These are phyloP conservation scores for Annulohypoxylon maeteangense DNA, from an alignment of 495 filamentous ascomycete genomes.

Conservation along the genomic window DNA sequence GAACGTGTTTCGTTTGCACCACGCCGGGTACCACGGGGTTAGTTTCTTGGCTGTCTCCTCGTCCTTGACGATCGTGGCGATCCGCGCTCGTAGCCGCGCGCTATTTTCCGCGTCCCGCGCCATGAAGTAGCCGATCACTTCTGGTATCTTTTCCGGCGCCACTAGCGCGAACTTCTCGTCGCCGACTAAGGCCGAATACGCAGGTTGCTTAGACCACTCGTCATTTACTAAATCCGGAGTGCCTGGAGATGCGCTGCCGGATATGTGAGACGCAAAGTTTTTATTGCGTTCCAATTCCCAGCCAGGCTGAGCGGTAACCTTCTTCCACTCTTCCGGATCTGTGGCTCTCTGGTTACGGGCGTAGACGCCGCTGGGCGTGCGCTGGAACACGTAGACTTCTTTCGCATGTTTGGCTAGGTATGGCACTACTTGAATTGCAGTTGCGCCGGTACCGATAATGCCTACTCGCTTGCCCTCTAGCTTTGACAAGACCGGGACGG, in stretches of 20 bases:
- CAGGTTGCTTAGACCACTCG: constrained; percentile 51
- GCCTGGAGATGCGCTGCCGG: constrained; percentile 37
- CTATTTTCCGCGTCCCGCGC: constrained; percentile 38
- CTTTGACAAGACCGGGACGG: constrained; percentile 51
- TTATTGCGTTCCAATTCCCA: constrained; percentile 58
- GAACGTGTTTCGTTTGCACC: constrained; percentile 61
- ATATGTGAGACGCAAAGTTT: constrained; percentile 51
- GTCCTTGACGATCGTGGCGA: constrained; percentile 56
- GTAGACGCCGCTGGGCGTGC: constrained; percentile 64
- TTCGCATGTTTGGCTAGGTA: constrained; percentile 61
- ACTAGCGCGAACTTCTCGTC: constrained; percentile 41
- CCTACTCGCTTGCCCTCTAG: constrained; percentile 63
- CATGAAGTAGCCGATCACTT: constrained; percentile 48
- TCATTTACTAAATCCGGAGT: constrained; percentile 54
- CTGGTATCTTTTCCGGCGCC: constrained; percentile 50
- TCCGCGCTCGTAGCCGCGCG: constrained; percentile 49
- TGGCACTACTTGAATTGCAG: constrained; percentile 64
- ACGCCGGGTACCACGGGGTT: constrained; percentile 57
- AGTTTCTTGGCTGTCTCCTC: constrained; percentile 55
- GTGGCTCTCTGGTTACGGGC: constrained; percentile 60
- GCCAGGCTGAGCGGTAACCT: constrained; percentile 52
- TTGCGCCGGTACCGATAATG: constrained; percentile 66
- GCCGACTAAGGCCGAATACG: constrained; percentile 48
- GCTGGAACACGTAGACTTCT: constrained; percentile 66
- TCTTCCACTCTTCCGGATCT: constrained; percentile 57